phyloP scores from a whole-genome alignment of 2,329 filamentous ascomycete genomes.

The Chrysosporium keratinophilum region DNA sequence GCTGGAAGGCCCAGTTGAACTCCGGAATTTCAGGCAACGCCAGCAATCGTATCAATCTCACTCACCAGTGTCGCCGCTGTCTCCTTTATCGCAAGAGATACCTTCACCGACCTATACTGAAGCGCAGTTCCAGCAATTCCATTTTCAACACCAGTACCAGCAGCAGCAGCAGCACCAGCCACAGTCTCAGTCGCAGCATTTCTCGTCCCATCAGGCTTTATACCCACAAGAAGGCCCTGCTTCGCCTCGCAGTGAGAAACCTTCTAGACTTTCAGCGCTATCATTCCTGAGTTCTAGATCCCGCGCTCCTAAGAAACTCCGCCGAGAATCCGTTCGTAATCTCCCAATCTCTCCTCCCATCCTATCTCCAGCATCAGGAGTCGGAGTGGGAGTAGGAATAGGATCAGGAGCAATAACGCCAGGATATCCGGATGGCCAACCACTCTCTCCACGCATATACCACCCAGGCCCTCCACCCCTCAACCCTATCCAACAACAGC shows the following conservation, averaged over 20 bases:
- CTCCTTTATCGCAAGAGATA: conserved; percentile 12
- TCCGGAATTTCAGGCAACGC: conserved; percentile 20
- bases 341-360: conserved; percentile 50
- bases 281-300: conserved; percentile 35
- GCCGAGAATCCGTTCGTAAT: conserved; percentile 41
- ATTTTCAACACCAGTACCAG: neutral
- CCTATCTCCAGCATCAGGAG: conserved; percentile 26
- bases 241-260: conserved; percentile 28
- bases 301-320: conserved; percentile 35
- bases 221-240: conserved; percentile 19
- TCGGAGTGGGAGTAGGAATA: too few relatives aligned
- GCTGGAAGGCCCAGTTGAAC: conserved; percentile 23
- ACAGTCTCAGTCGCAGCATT: conserved; percentile 16
- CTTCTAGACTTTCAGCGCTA: conserved; percentile 32
- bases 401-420: conserved; percentile 29
- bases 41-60: conserved; percentile 13
- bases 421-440: conserved; percentile 42
- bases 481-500: conserved; percentile 30
- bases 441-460: conserved; percentile 48
- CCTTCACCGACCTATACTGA: conserved; percentile 12
- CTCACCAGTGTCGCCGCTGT: conserved; percentile 12
- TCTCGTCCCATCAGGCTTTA: conserved; percentile 13
- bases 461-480: conserved; percentile 47
- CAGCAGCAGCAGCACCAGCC: conserved; percentile 9
- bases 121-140: conserved; percentile 2